phyloP scores from a whole-genome alignment of 202 grass and related monocot genomes.

The Bolboschoenoplectus hybrid region DNA sequence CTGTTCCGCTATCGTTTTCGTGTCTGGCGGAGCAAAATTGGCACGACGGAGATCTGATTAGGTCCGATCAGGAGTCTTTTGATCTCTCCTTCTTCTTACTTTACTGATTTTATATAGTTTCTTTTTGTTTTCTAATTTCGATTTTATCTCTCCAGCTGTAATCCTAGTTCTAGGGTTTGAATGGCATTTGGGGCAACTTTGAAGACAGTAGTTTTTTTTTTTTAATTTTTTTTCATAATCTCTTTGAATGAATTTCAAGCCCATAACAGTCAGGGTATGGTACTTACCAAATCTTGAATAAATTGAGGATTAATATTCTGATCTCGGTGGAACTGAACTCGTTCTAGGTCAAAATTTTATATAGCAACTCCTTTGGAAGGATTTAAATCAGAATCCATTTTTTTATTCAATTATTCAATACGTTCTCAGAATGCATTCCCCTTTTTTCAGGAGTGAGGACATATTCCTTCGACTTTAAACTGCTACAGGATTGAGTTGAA shows the following conservation, averaged over 20 bases:
- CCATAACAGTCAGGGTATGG: neutral
- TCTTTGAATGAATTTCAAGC: neutral
- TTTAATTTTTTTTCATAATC: neutral
- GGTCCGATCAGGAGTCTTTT: neutral
- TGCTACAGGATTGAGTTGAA: constrained; percentile 7
- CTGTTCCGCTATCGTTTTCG: neutral
- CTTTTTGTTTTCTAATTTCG: neutral
- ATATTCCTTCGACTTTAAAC: neutral
- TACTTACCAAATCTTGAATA: neutral
- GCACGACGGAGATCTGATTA: neutral
- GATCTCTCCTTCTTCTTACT: neutral
- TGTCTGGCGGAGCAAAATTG: neutral
- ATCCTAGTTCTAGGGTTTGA: constrained; percentile 2
- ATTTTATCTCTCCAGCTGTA: neutral
- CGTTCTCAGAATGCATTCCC: neutral
- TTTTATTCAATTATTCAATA: neutral
- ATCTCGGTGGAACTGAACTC: neutral
- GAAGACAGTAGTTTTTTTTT: neutral
- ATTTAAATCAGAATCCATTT: neutral
- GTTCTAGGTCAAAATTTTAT: constrained; percentile 6
- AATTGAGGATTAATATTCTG: neutral
- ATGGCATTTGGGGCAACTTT: neutral
- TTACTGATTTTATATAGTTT: neutral
- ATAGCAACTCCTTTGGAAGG: neutral
- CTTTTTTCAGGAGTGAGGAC: constrained; percentile 11